Evolutionary conservation across 768 basidiomycete species (phyloP), one percentile per base, ranked within the genome.

Genomic region (Kwoniella botswanensis): DNA sequence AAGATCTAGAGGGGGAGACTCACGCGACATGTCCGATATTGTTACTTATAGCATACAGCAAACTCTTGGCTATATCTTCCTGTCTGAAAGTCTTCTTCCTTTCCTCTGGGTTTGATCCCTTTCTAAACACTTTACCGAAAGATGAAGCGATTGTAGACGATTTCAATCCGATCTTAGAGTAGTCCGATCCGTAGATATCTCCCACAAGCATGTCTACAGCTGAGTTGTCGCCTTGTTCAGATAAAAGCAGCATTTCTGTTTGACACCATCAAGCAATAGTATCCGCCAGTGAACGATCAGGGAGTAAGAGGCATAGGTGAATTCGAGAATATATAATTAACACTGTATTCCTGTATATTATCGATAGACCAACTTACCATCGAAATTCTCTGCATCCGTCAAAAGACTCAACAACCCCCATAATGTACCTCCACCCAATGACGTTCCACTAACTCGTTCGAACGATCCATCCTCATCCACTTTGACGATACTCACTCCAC

Each of bases 1-100:
- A 18, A 50, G 46, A 50, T 12, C 15, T 12, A 55, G 54, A 55
- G 21, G 18, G 17, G 10, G 42, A 56, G 46, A 91, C 94, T 83
- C 84, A 99, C 96, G 97, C 97, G 85, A 99, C 98, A 85, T 99
- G 97, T 17, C 97, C 97, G 76, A 99, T 99, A 84, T 99, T 99
- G 85, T 99, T 99, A 77, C 93, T 95, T 71, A 99, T 89, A 17
- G 95, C 96, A 83, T 98, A 98, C 42, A 99, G 87, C 82, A 99
- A 85, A 84, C 93, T 94, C 83, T 90, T 90, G 83, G 92, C 93
- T 81, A 99, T 94, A 80, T 99, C 97, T 85, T 98, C 93, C 3
- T 94, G 88, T 22, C 87, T 89, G 84, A 96, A 97, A 60, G 86
- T 88, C 75, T 87, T 87, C 85, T 91, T 94, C 84, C 89, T 87